phyloP scores from a whole-genome alignment of 257 asterid species.

The Hygrophila difformis region DNA sequence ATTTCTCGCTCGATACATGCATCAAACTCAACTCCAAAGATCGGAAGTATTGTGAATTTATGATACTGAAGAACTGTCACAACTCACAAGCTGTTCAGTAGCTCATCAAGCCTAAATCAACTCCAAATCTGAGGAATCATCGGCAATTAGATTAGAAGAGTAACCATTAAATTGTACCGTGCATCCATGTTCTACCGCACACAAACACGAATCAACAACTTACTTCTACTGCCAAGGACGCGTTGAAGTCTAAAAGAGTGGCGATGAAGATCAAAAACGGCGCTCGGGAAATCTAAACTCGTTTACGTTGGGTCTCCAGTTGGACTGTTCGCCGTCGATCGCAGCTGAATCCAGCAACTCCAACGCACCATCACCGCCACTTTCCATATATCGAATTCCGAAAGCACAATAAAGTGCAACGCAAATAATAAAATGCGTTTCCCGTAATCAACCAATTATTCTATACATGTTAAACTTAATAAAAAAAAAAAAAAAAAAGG shows the following conservation, averaged over 20 bases:
- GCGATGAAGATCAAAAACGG: constrained; percentile 21
- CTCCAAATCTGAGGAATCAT: not conserved
- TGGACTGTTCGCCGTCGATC: constrained; percentile 24
- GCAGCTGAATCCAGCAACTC: constrained; percentile 21
- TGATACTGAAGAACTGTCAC: no score
- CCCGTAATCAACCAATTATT: no score
- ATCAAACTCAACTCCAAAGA: no score
- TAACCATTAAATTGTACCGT: no score
- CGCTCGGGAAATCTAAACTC: constrained; percentile 69
- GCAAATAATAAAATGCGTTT: no score
- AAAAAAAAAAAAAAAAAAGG: no score
- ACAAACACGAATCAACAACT: not conserved
- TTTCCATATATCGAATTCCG: not conserved
- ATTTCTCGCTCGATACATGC: no score
- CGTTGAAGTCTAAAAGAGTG: constrained; percentile 31
- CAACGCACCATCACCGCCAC: not conserved
- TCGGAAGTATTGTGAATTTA: no score
- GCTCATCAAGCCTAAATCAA: not conserved
- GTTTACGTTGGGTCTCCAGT: constrained; percentile 55
- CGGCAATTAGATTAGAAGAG: no score
- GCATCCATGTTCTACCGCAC: no score
- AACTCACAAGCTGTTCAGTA: no score
- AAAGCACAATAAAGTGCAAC: not conserved
- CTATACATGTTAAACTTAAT: no score
- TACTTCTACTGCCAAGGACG: constrained; percentile 40